Evolutionary conservation across 352 stramenopile genomes (phyloP).

Genomic region (Phytophthora agathidicida): DNA sequence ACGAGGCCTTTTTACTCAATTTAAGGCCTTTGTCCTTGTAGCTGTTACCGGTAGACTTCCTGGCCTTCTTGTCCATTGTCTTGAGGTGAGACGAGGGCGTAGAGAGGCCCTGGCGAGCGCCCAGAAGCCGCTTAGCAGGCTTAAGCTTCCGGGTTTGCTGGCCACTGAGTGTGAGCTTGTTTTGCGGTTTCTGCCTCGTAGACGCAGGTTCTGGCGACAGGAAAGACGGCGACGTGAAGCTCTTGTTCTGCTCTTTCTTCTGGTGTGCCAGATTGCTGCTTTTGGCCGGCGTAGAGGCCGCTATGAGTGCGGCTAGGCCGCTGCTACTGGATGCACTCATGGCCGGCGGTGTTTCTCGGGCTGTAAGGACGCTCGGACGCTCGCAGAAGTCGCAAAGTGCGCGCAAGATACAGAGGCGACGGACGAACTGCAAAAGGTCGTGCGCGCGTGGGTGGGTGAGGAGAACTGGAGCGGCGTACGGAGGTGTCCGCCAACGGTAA

Average conservation of each 20-base stretch:
- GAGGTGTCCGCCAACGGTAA: not conserved
- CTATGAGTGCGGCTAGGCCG: not conserved
- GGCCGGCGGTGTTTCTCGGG: not conserved
- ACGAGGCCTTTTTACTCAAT: conserved; percentile 11
- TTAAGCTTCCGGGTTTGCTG: conserved; percentile 44
- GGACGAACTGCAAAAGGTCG: not conserved
- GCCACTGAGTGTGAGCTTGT: conserved; percentile 46
- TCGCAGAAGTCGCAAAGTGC: not conserved
- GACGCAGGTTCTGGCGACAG: conserved; percentile 40
- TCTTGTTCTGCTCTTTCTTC: not conserved
- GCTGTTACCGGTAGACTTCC: conserved; percentile 28
- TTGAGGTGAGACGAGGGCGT: conserved; percentile 10
- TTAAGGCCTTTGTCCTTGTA: conserved; percentile 17
- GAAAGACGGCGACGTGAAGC: conserved; percentile 45
- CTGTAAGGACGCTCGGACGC: conserved; percentile 1
- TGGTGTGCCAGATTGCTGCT: not conserved
- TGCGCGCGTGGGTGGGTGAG: not conserved
- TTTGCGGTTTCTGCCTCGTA: conserved; percentile 30
- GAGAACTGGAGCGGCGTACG: not conserved
- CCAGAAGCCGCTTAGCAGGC: conserved; percentile 41
- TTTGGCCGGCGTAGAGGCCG: conserved; percentile 18
- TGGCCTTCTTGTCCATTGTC: conserved; percentile 12
- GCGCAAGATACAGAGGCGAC: not conserved
- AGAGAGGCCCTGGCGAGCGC: conserved; percentile 17
- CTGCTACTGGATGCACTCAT: conserved; percentile 22